These are phyloP conservation scores for Stylosanthes scabra DNA, from an alignment of 331 rosid species.

Conservation along the genomic window DNA sequence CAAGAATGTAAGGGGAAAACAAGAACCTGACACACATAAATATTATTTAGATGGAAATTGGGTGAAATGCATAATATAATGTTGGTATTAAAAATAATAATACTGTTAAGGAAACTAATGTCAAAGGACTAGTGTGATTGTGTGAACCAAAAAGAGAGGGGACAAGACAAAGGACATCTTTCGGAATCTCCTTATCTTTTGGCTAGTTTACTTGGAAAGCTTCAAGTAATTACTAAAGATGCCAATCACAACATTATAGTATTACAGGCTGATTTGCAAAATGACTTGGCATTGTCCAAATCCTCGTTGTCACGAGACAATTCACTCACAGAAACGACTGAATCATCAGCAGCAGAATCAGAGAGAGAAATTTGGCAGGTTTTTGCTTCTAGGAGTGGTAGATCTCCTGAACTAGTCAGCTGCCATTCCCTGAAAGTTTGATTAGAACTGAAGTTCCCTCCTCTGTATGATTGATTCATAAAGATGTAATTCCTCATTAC, in stretches of 20 bases:
- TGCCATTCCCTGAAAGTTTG: slow-evolving; percentile 66
- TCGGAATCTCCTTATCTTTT: slow-evolving; percentile 77
- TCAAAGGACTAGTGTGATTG: too few relatives aligned
- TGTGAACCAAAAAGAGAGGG: too few relatives aligned
- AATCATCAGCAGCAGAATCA: slow-evolving; percentile 49
- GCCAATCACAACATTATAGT: slow-evolving; percentile 57
- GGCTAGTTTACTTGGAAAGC: slow-evolving; percentile 70
- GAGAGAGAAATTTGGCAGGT: slow-evolving; percentile 60
- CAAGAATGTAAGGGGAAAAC: too few relatives aligned
- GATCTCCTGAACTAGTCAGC: slow-evolving; percentile 72
- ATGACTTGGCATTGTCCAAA: slow-evolving; percentile 45
- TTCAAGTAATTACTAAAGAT: slow-evolving; percentile 71
- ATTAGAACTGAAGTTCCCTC: slow-evolving; percentile 26
- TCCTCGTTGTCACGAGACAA: slow-evolving; percentile 21
- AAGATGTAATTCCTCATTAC: slow-evolving; percentile 27
- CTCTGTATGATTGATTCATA: slow-evolving; percentile 15
- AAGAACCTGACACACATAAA: too few relatives aligned
- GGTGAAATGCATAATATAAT: too few relatives aligned
- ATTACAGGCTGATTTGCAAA: slow-evolving; percentile 55
- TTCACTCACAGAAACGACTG: slow-evolving; percentile 42
- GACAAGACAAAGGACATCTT: too few relatives aligned
- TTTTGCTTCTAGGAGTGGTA: slow-evolving; percentile 60
- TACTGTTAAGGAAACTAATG: too few relatives aligned
- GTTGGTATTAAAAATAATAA: too few relatives aligned
- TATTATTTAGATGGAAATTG: too few relatives aligned